Evolutionary conservation across 768 basidiomycete species (phyloP).

Genomic region (Macrolepiota dolichaula): DNA sequence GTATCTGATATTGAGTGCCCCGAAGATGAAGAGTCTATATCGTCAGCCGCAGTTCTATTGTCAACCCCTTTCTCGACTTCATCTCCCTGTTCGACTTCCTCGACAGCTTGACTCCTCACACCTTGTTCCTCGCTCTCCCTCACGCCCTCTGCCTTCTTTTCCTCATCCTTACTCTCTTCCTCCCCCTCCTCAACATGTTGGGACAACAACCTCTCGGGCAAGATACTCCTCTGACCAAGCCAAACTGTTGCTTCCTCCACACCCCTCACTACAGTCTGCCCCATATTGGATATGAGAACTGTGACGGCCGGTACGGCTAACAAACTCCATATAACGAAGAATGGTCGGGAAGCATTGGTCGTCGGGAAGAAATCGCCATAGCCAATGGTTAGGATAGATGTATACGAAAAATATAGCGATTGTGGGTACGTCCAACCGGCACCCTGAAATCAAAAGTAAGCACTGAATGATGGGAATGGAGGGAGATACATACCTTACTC

Average conservation of each 20-base stretch:
- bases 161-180: too few species aligned
- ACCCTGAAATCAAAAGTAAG: slow-evolving; percentile 14
- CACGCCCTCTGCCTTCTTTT: background rate
- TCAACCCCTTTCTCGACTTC: too few species aligned
- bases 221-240: slow-evolving; percentile 22
- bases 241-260: slow-evolving; percentile 30
- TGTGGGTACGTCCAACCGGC: slow-evolving; percentile 31
- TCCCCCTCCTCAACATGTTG: background rate
- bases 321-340: slow-evolving; percentile 41
- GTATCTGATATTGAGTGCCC: too few species aligned
- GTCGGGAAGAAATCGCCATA: slow-evolving; percentile 37
- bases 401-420: slow-evolving; percentile 37
- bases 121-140: background rate
- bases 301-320: slow-evolving; percentile 39
- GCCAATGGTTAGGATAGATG: slow-evolving; percentile 36
- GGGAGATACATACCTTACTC: slow-evolving; percentile 19
- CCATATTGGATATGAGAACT: slow-evolving; percentile 39
- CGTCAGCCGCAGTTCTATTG: too few species aligned
- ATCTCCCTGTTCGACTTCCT: too few species aligned
- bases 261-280: slow-evolving; percentile 41
- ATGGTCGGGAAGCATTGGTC: slow-evolving; percentile 33
- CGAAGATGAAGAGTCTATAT: too few species aligned
- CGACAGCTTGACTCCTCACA: too few species aligned
- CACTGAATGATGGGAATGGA: slow-evolving; percentile 13
- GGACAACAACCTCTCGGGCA: slow-evolving; percentile 20